phyloP scores from a whole-genome alignment of 1,139 yeast genomes.

The Saccharomyces hybrid region DNA sequence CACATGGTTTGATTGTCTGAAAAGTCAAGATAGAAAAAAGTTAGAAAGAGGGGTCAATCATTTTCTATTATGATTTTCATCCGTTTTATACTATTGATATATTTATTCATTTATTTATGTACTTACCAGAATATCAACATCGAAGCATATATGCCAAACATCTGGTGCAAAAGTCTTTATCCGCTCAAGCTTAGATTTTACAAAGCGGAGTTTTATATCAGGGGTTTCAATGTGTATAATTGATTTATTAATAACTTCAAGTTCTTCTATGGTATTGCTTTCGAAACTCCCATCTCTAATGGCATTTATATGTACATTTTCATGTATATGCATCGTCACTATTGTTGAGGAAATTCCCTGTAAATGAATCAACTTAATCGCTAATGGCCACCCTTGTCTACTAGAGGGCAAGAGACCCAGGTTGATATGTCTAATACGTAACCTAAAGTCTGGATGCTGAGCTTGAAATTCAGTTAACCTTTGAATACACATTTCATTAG shows the following conservation, averaged over 20 bases:
- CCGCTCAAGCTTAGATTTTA: constrained; percentile 35
- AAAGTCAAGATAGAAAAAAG: neutral
- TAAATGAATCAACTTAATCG: constrained; percentile 30
- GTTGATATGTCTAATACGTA: constrained; percentile 55
- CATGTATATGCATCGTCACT: constrained; percentile 60
- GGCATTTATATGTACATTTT: constrained; percentile 49
- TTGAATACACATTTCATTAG: constrained; percentile 44
- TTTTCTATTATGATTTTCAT: neutral
- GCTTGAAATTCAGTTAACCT: constrained; percentile 33
- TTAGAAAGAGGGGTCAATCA: neutral
- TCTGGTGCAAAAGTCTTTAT: constrained; percentile 87
- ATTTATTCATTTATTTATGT: neutral
- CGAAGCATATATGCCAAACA: constrained; percentile 70
- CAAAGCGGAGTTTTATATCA: constrained; percentile 7
- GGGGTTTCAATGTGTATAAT: neutral
- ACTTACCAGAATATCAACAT: constrained; percentile 31
- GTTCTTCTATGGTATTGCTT: neutral
- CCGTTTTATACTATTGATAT: neutral
- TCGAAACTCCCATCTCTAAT: constrained; percentile 29
- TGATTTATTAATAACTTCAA: neutral
- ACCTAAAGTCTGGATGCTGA: constrained; percentile 1
- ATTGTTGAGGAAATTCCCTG: constrained; percentile 9
- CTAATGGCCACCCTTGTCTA: constrained; percentile 49
- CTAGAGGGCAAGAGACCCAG: constrained; percentile 73
- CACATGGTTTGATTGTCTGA: constrained; percentile 22